Percentiles rank a stretch among this genome's conserved stretches.
Conservation (phyloP, 148 eudicot species). For the Chenopodium suecicum region DNA sequence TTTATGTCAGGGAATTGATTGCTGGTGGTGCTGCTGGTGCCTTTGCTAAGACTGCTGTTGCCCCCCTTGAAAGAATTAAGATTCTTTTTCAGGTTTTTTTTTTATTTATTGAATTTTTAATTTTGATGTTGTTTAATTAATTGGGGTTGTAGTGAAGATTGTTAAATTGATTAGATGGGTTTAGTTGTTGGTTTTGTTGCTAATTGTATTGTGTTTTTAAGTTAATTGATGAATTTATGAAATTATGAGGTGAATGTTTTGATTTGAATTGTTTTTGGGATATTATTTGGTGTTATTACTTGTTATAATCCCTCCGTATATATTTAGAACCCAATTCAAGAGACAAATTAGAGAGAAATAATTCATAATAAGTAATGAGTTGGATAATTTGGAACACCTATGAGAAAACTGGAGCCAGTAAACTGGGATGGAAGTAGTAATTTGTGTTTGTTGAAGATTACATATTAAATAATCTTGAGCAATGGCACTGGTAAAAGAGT, state of each 20-base stretch:
- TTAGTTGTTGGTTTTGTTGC: not conserved
- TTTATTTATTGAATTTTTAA: not conserved
- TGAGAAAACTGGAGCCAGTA: no score
- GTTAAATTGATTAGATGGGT: not conserved
- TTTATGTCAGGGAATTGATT: conserved; percentile 83
- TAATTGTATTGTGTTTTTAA: not conserved
- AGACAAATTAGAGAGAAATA: no score
- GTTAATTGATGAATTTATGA: not conserved
- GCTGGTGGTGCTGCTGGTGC: conserved; percentile 98
- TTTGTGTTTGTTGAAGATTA: not conserved
- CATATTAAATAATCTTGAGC: not conserved
- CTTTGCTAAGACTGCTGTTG: conserved; percentile 86
- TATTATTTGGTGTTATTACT: not conserved
- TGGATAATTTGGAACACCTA: no score
- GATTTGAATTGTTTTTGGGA: not conserved
- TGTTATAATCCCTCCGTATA: no score
- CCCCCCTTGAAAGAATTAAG: conserved; percentile 92
- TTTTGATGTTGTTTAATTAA: not conserved
- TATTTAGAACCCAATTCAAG: no score
- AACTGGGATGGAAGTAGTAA: not conserved
- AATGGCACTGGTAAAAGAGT: not conserved
- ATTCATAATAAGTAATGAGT: no score
- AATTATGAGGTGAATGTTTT: not conserved
- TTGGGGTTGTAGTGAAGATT: not conserved
- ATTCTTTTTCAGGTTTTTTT: conserved; percentile 66